Conservation (phyloP, 2,329 filamentous ascomycete species). For the Aurifilum marmelostoma region DNA sequence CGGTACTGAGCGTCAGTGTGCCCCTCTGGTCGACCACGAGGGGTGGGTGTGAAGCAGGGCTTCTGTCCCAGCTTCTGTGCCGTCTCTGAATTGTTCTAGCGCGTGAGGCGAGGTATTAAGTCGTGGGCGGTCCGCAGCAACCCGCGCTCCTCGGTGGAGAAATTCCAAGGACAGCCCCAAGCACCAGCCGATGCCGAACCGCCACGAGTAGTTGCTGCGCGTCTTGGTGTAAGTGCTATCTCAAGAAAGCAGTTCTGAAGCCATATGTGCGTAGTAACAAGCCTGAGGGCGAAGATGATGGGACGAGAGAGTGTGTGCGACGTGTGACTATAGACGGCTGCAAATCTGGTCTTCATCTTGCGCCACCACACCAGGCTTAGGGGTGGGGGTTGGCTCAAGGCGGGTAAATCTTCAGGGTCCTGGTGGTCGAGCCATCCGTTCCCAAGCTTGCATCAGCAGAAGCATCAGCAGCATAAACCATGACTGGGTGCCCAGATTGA, state of each 20-base stretch:
- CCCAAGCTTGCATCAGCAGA: not conserved
- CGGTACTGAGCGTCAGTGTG: slow-evolving; percentile 7
- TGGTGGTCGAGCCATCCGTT: not conserved
- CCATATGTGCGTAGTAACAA: not conserved
- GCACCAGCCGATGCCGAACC: not conserved
- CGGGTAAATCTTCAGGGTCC: slow-evolving; percentile 4
- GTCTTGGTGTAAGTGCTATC: not conserved
- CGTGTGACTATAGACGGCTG: not conserved
- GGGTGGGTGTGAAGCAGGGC: slow-evolving; percentile 28
- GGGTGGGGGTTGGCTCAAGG: not conserved
- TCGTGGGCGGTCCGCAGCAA: not conserved
- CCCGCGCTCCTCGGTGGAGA: not conserved
- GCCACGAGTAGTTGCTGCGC: no score
- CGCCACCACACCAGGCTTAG: not conserved
- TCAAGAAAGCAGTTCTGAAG: not conserved
- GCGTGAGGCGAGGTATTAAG: slow-evolving; percentile 22
- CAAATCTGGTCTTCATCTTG: no score
- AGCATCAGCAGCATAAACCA: not conserved
- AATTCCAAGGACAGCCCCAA: not conserved
- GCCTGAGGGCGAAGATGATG: not conserved
- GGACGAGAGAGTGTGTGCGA: not conserved
- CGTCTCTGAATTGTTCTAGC: slow-evolving; percentile 22
- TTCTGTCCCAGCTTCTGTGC: slow-evolving; percentile 25
- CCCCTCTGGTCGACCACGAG: not conserved
- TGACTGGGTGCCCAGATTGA: not conserved